phyloP scores from a whole-genome alignment of 441 rosid genomes.

The Rhodomyrtus psidioides region DNA sequence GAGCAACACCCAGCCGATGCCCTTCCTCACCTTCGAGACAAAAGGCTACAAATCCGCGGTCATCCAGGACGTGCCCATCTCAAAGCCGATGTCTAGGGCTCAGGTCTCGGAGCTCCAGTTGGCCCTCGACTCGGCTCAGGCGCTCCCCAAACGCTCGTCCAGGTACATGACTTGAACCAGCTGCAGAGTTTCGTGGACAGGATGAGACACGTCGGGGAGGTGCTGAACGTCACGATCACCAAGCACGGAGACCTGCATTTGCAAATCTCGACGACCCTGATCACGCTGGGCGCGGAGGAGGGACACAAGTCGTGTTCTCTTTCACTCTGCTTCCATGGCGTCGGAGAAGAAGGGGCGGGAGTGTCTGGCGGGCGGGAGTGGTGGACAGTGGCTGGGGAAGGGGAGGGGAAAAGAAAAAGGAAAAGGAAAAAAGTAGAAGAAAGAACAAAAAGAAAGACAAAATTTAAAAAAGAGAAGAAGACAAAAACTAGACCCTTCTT shows the following conservation, averaged over 20 bases:
- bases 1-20: constrained; percentile 75
- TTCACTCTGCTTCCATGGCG: too few relatives aligned
- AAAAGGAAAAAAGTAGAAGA: too few relatives aligned
- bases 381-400: too few relatives aligned
- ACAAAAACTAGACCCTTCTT: too few relatives aligned
- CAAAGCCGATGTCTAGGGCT: constrained; percentile 80
- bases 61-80: constrained; percentile 86
- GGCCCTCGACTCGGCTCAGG: constrained; percentile 80
- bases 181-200: constrained; percentile 77
- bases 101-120: constrained; percentile 79
- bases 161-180: constrained; percentile 70
- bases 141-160: constrained; percentile 85
- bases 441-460: too few relatives aligned
- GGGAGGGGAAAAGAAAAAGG: too few relatives aligned
- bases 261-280: constrained; percentile 67
- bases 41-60: constrained; percentile 92
- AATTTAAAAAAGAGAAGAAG: too few relatives aligned
- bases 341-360: too few relatives aligned
- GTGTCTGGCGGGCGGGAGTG: too few relatives aligned
- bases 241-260: constrained; percentile 80
- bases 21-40: constrained; percentile 87
- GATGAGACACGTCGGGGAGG: constrained; percentile 83
- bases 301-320: too few relatives aligned
- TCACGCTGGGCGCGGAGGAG: constrained; percentile 82
- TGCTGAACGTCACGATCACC: constrained; percentile 68